Evolutionary conservation across 139 green algal species (phyloP).

Genomic region (Chlorella sp.): DNA sequence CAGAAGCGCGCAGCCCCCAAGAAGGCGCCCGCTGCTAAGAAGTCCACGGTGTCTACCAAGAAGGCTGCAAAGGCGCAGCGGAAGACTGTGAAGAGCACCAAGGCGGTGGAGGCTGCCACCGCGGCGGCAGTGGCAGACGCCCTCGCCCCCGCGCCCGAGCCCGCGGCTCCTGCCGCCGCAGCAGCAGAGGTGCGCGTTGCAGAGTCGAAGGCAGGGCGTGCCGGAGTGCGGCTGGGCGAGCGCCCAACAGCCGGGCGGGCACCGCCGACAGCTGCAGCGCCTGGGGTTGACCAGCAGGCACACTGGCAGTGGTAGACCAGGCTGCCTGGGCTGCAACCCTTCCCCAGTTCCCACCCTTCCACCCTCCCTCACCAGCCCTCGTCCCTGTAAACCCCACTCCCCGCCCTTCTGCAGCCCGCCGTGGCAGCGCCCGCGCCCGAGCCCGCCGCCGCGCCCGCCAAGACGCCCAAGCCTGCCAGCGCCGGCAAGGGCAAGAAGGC

Average conservation of each 20-base stretch:
- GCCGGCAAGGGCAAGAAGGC: constrained; percentile 7
- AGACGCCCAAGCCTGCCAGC: constrained; percentile 14
- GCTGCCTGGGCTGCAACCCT: not conserved
- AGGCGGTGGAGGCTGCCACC: constrained; percentile 14
- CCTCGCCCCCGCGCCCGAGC: not conserved
- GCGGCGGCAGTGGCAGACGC: not conserved
- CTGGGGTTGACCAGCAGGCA: not conserved
- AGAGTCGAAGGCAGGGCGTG: too few relatives aligned
- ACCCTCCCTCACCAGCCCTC: too few relatives aligned
- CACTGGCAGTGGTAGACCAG: not conserved
- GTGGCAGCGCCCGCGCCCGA: not conserved
- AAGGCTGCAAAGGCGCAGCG: not conserved
- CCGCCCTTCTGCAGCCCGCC: not conserved
- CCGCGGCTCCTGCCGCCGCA: too few relatives aligned
- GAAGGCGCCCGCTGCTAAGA: not conserved
- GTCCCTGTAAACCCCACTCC: too few relatives aligned
- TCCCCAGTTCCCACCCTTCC: too few relatives aligned
- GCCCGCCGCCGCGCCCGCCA: constrained; percentile 7
- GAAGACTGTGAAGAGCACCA: constrained; percentile 2
- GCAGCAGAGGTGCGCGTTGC: not conserved
- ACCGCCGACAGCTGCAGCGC: not conserved
- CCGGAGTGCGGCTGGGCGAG: not conserved
- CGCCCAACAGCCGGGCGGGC: not conserved
- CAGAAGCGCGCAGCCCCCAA: constrained; percentile 3
- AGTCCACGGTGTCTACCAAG: not conserved